Evolutionary conservation across 805 yeast genomes (phyloP), one percentile per base, ranked within the genome.

Genomic region (Jamesozyma spencerorum): DNA sequence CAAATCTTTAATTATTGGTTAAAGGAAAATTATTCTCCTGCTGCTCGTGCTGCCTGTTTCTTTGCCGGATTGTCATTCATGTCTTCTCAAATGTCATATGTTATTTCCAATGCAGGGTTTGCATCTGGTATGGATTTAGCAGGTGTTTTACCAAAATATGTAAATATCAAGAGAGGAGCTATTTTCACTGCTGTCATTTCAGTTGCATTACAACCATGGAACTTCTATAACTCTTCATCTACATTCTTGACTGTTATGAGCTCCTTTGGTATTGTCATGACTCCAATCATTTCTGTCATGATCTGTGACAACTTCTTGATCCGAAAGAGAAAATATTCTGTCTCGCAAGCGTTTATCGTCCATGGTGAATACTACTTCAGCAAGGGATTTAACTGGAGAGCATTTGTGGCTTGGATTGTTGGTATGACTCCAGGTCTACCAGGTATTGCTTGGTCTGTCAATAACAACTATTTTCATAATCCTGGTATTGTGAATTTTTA

Each of bases 391-490:
- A 67, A 69, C 42, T 61, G 57, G 56, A 55, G 68, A 53, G 57
- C 67, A 39, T 44, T 64, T 31, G 37, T 52, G 47, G 59, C 58
- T 14, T 53, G 58, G 54, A 39, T 51, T 5, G 44, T 55, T 7
- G 68, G 69, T 31, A 58, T 65, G 50, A 64, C 66, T 11, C 76
- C 75, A 19, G 73, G 73, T 17, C 40, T 74, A 14, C 78, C 78
- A 5, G 78, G 78, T 29, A 61, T 53, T 46, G 63, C 57, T 46
- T 63, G 49, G 66, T 58, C 45, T 47, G 57, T 54, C 33, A 63
- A 52, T 37, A 42, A 56, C 10, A 34, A 42, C 15, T 51, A 47
- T 18, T 54, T 60, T 40, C 35, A 45, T 18, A 46, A 54, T 22
- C 43, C 35, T 3, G 75, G 75, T n/a, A 58, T 64, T 15, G 51